Base-by-base conservation (phyloP, 2,329 filamentous ascomycete species). In the Alternaria atra region DNA sequence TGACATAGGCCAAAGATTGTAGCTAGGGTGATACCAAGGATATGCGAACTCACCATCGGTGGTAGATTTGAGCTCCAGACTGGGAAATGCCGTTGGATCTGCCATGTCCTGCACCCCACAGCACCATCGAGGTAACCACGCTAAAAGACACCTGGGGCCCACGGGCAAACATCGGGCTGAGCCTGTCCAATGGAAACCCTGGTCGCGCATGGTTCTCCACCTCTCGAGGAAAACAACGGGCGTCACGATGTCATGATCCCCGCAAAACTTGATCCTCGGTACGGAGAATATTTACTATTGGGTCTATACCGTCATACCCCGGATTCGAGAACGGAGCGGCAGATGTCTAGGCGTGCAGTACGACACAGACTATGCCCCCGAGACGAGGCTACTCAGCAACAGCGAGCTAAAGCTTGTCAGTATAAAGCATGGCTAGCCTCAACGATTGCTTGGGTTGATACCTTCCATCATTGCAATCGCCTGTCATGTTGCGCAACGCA, bases 401-500 rank as follows among this genome's bases (percentile, higher is more conserved):
- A 20, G 34, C 27, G 47, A 32, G 35, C 30, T 58, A 10, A 34
- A 37, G 42, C 25, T 48, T 29, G 27, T 37, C 17, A 17, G 29
- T 61, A 61, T 61, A 61, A 53, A 61, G 48, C 54, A 58, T 61
- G 48, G 58, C 54, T 34, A 52, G 37, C 23, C 35, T 48, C 29
- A 42, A 29, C 29, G 34, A 23, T 25, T 30, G 42, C n/a, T 44
- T 17, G 15, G 23, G 4, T 53, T 43, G 40, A 27, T 47, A 20
- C 13, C 20, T 30, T 23, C 34, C 20, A 34, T 40, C 25, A 51
- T 52, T 35, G 9, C 13, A 34, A 23, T 40, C 32, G 25, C n/a
- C 39, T 55, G 66, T 43, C 43, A 72, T 71, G 69, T 51, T 64
- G 62, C 58, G 57, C 43, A 61, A 53, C 17, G 52, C 60, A 51